A percentile compares a stretch with the other conserved stretches of the same genome.
phyloP scores from a whole-genome alignment of 208 protist genomes.

The Naegleria fowleri region DNA sequence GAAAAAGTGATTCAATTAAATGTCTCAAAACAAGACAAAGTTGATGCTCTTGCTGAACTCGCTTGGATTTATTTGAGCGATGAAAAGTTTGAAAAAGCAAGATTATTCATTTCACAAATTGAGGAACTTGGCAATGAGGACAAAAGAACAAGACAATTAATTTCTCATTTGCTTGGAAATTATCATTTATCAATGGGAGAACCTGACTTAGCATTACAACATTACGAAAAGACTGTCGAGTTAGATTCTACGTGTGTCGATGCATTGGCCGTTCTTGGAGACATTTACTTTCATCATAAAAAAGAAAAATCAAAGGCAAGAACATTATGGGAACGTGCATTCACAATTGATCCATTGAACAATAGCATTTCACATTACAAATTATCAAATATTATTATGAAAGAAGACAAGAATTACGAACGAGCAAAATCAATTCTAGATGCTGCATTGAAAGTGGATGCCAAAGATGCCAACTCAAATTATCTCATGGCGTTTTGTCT shows the following conservation, averaged over 20 bases:
- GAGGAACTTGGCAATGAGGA: neutral
- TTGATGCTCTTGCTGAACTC: neutral
- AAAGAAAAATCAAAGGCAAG: neutral
- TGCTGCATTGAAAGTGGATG: neutral
- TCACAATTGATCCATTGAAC: neutral
- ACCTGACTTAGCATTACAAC: neutral
- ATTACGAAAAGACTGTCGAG: neutral
- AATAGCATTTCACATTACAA: neutral
- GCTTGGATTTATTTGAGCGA: neutral
- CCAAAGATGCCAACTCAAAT: neutral
- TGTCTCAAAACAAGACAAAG: neutral
- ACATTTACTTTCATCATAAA: neutral
- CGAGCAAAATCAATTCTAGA: neutral
- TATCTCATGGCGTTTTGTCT: neutral
- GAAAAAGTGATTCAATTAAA: neutral
- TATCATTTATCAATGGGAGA: neutral
- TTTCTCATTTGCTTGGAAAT: neutral
- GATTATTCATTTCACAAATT: neutral
- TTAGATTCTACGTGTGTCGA: neutral
- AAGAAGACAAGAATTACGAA: neutral
- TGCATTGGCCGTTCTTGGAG: neutral
- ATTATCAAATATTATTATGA: neutral
- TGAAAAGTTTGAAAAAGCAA: neutral
- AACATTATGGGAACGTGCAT: neutral
- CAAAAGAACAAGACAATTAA: neutral